phyloP scores from a whole-genome alignment of 1,284 basidiomycete genomes.

The Rhodotorula sp. region DNA sequence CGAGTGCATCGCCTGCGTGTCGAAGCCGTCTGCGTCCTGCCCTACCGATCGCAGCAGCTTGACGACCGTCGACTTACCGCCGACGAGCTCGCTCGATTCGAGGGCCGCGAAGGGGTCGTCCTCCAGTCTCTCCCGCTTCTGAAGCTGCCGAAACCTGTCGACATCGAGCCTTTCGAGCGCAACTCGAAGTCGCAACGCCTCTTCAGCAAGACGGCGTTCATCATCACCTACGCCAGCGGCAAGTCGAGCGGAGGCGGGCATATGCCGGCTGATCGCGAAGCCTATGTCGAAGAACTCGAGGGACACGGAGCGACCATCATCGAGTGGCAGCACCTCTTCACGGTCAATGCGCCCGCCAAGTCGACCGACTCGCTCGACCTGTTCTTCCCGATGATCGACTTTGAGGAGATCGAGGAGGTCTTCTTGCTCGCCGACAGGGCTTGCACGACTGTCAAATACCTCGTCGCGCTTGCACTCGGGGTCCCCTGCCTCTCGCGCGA shows the following conservation, averaged over 20 bases:
- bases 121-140: conserved; percentile 54
- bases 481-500: conserved; percentile 72
- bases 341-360: conserved; percentile 16
- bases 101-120: conserved; percentile 54
- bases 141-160: conserved; percentile 13
- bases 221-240: conserved; percentile 53
- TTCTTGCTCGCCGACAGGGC: conserved; percentile 67
- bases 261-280: conserved; percentile 30
- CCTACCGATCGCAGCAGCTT: conserved; percentile 15
- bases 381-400: conserved; percentile 11
- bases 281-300: conserved; percentile 55
- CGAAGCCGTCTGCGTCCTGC: conserved; percentile 11
- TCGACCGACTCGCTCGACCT: conserved; percentile 42
- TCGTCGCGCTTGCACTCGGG: conserved; percentile 76
- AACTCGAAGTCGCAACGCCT: conserved; percentile 39
- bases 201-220: conserved; percentile 58
- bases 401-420: conserved; percentile 55
- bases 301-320: conserved; percentile 62
- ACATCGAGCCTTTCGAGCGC: background rate
- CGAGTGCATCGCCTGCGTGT: conserved; percentile 11
- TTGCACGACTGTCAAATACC: conserved; percentile 70
- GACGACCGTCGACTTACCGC: conserved; percentile 45
- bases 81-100: conserved; percentile 46
- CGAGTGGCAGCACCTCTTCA: conserved; percentile 64
- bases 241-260: conserved; percentile 35